Percentiles rank a stretch among this genome's conserved stretches.
Conservation (phyloP, 2,329 filamentous ascomycete species). For the Aspergillus aculeatus region DNA sequence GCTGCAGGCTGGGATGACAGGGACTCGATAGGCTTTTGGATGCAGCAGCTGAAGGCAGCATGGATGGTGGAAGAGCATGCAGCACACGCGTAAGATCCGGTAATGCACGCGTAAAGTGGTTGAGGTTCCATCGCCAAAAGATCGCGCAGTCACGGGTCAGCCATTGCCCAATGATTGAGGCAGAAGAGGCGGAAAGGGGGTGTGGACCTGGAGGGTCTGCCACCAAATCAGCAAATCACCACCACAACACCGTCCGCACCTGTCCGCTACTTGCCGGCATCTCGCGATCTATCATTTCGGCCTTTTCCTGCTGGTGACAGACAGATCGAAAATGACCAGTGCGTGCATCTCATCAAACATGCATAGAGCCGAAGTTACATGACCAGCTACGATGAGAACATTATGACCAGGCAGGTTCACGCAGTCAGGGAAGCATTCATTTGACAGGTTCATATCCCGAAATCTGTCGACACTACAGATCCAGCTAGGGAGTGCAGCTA, state of each 20-base stretch:
- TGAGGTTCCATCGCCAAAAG: constrained; percentile 35
- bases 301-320: background rate
- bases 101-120: constrained; percentile 35
- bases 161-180: constrained; percentile 22
- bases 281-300: background rate
- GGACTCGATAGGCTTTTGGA: constrained; percentile 4
- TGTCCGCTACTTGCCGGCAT: background rate
- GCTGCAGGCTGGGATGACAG: background rate
- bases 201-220: background rate
- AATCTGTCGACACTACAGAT: too few relatives aligned
- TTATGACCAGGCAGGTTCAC: too few relatives aligned
- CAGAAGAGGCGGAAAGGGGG: background rate
- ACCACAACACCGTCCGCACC: background rate
- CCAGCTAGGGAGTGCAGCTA: too few relatives aligned
- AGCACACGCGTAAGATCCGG: constrained; percentile 28
- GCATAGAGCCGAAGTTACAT: background rate
- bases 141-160: constrained; percentile 37
- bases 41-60: background rate
- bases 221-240: background rate
- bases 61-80: constrained; percentile 19
- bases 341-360: background rate
- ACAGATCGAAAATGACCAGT: background rate
- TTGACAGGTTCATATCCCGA: too few relatives aligned
- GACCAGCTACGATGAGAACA: too few relatives aligned
- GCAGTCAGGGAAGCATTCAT: too few relatives aligned